Conservation (phyloP, 2,329 filamentous ascomycete genomes). For the Biscogniauxia mediterranea region DNA sequence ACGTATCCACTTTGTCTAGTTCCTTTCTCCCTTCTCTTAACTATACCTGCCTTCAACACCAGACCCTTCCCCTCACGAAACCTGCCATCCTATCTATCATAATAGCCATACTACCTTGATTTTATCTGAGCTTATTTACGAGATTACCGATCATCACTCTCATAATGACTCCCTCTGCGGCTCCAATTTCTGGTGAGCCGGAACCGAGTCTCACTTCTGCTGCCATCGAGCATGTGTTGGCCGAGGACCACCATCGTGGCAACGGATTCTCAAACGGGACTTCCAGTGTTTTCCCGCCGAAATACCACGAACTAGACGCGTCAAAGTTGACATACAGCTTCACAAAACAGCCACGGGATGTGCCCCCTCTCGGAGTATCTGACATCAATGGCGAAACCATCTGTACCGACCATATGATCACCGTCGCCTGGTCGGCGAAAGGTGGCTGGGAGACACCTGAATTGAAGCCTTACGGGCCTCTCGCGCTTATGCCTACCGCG, state of each 20-base stretch:
- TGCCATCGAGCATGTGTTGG: conserved; percentile 50
- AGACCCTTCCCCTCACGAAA: no score
- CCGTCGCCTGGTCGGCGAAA: conserved; percentile 57
- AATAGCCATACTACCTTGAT: background rate
- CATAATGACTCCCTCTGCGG: conserved; percentile 48
- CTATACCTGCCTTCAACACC: no score
- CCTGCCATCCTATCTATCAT: background rate
- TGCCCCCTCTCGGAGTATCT: conserved; percentile 29
- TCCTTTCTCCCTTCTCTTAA: background rate
- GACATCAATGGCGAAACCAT: conserved; percentile 45
- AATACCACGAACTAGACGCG: conserved; percentile 59
- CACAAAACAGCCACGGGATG: conserved; percentile 27
- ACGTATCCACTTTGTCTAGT: no score
- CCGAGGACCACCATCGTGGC: conserved; percentile 30
- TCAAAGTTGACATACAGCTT: conserved; percentile 57
- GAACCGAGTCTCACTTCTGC: conserved; percentile 52
- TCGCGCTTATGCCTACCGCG: conserved; percentile 66
- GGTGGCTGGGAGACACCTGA: conserved; percentile 65
- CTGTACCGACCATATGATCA: conserved; percentile 86
- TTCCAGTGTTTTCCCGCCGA: conserved; percentile 39
- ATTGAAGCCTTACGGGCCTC: conserved; percentile 63
- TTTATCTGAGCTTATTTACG: background rate
- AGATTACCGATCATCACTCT: conserved; percentile 3
- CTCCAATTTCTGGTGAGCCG: conserved; percentile 41
- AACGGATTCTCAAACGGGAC: conserved; percentile 26